Percentiles rank a stretch among this genome's conserved stretches.
Conservation (phyloP, 257 asterid genomes). For the Nicotiana otophora region DNA sequence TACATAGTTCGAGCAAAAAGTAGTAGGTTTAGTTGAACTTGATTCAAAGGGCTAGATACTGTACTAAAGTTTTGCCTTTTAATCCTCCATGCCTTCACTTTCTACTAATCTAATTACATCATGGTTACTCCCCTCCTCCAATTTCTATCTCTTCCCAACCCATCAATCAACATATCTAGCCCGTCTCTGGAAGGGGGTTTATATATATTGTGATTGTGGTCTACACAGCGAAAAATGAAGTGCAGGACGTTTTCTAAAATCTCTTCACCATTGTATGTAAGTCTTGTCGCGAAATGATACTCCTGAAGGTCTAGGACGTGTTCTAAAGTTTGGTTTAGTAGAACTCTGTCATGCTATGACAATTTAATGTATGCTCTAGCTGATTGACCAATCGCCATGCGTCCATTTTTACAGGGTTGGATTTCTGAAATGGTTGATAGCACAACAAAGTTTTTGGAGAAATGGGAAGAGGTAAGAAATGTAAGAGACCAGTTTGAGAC, state of each 20-base stretch:
- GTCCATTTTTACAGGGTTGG: conserved; percentile 41
- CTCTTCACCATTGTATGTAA: neutral
- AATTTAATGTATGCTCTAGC: neutral
- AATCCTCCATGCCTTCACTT: neutral
- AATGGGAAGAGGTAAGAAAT: conserved; percentile 44
- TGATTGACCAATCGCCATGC: neutral
- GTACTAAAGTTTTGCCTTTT: neutral
- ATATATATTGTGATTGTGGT: neutral
- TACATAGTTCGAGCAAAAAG: neutral
- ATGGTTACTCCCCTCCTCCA: neutral
- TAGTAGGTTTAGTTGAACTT: neutral
- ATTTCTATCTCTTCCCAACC: neutral
- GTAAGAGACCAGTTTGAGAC: conserved; percentile 43
- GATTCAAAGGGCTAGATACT: neutral
- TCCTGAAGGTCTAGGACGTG: neutral
- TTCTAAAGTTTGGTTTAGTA: neutral
- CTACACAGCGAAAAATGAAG: neutral
- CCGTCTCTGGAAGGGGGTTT: neutral
- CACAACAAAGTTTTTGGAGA: conserved; percentile 28
- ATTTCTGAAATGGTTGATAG: conserved; percentile 53
- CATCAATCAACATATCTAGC: neutral
- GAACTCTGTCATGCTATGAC: neutral
- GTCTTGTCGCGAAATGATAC: neutral
- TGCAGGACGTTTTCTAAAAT: neutral
- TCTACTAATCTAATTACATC: neutral